Evolutionary conservation across 2,329 filamentous ascomycete species (phyloP), one percentile per base, ranked within the genome.

Genomic region (Bipolaris sorokiniana): DNA sequence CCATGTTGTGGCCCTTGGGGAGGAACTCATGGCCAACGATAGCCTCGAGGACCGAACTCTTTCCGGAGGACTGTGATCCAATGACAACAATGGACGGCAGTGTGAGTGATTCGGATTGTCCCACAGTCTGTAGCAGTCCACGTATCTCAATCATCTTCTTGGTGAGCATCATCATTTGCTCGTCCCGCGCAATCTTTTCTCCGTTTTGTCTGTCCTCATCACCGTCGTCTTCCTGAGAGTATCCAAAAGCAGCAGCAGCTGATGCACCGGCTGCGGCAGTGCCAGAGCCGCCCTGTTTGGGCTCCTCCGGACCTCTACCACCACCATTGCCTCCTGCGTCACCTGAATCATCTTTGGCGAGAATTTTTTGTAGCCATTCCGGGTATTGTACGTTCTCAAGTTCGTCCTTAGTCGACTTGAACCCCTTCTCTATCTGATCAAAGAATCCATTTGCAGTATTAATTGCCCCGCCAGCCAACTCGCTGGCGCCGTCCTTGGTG

Each of bases 91-190:
- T 99, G 0, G 96, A 98, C 0, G 95, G 95, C 20, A 99, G 80
- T 1, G 90, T 94, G 62, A 99, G 81, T 3, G 91, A 87, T 63
- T 90, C 92, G 0, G 93, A 96, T 80, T 99, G 94, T 33, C 93
- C 96, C 45, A 99, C 90, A 23, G 89, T 91, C 71, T 96, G 90
- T 22, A 99, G 83, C 54, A 99, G 91, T 65, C 89, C 93, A 65
- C 96, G 85, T 55, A 99, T 98, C 80, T 99, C 95, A 71, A 99
- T 99, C 95, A 99, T 99, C 80, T 98, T 98, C 80, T 95, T 94
- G 1, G 96, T 99, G 71, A 99, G 82, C 66, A 97, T 84, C 95
- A 99, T 99, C 94, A 99, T 99, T 77, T 99, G 95, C 74, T 99
- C 95, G 70, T 99, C 95, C 69, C 88, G 87, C 16, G 92, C 91